Evolutionary conservation across 1,139 yeast genomes (phyloP).

Genomic region (Taphrina sp.): DNA sequence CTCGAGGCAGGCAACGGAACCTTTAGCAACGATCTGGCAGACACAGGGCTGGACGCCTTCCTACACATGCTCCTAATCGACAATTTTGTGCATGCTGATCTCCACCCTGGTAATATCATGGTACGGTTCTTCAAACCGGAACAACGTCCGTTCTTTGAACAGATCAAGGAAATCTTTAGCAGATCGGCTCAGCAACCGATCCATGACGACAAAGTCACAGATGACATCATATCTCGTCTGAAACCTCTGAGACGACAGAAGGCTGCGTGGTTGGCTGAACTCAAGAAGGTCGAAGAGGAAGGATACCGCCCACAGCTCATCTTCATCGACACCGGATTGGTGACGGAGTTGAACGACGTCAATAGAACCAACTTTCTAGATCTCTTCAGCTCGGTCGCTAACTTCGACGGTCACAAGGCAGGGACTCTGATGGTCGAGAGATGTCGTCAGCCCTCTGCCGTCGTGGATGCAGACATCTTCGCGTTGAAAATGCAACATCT

Average conservation of each 20-base stretch:
- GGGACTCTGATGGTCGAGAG: conserved; percentile 95
- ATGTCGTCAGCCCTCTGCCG: conserved; percentile 91
- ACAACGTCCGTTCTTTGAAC: conserved; percentile 18
- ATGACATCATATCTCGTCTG: conserved; percentile 37
- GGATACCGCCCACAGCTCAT: conserved; percentile 85
- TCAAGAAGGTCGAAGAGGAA: conserved; percentile 54
- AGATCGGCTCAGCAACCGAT: conserved; percentile 34
- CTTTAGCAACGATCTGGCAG: conserved; percentile 73
- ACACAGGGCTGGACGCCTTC: conserved; percentile 85
- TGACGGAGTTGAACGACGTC: conserved; percentile 75
- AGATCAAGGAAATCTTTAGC: conserved; percentile 32
- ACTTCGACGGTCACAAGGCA: conserved; percentile 89
- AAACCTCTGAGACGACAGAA: conserved; percentile 36
- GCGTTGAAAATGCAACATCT: conserved; percentile 82
- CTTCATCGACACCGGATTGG: conserved; percentile 87
- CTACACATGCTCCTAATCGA: conserved; percentile 87
- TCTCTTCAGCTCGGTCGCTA: conserved; percentile 80
- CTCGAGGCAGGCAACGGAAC: conserved; percentile 46
- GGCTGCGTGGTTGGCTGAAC: conserved; percentile 53
- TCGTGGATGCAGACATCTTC: conserved; percentile 75
- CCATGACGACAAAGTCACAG: conserved; percentile 40
- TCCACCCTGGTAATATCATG: conserved; percentile 95
- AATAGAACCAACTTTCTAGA: conserved; percentile 86
- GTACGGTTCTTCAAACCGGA: conserved; percentile 60
- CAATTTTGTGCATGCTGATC: conserved; percentile 91